These are phyloP conservation scores for Solanum bukasovii DNA, from an alignment of 257 asterid species.

Conservation along the genomic window DNA sequence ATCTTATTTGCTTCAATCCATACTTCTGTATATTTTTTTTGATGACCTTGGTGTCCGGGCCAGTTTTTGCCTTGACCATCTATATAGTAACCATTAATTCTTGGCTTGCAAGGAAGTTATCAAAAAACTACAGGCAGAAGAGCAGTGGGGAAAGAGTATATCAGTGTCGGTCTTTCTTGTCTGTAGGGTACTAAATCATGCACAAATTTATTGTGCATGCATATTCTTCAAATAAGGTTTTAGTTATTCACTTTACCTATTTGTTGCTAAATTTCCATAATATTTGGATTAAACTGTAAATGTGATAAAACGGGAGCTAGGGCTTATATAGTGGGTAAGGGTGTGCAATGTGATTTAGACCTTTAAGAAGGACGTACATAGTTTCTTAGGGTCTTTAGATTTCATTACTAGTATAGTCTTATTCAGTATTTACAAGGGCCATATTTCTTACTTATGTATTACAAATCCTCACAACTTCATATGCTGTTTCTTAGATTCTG, in stretches of 20 bases:
- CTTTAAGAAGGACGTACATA: neutral
- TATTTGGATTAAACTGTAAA: neutral
- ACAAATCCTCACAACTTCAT: neutral
- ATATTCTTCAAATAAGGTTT: neutral
- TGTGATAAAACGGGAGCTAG: neutral
- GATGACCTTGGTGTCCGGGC: neutral
- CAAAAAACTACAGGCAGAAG: neutral
- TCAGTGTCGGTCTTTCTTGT: neutral
- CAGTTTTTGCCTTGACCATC: neutral
- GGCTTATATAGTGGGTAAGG: neutral
- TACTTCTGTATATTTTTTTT: neutral
- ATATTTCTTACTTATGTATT: neutral
- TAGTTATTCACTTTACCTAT: neutral
- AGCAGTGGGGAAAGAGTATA: neutral
- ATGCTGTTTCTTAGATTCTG: slow-evolving; percentile 34
- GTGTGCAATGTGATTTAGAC: neutral
- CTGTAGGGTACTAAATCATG: neutral
- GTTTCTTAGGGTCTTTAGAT: neutral
- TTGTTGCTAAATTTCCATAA: neutral
- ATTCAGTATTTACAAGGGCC: neutral
- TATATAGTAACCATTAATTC: neutral
- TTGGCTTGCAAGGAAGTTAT: neutral
- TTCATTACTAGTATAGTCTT: neutral
- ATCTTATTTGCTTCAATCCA: neutral
- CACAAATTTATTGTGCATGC: neutral